Evolutionary conservation across 1,139 yeast genomes (phyloP).

Genomic region (Geotrichum citri-aurantii): DNA sequence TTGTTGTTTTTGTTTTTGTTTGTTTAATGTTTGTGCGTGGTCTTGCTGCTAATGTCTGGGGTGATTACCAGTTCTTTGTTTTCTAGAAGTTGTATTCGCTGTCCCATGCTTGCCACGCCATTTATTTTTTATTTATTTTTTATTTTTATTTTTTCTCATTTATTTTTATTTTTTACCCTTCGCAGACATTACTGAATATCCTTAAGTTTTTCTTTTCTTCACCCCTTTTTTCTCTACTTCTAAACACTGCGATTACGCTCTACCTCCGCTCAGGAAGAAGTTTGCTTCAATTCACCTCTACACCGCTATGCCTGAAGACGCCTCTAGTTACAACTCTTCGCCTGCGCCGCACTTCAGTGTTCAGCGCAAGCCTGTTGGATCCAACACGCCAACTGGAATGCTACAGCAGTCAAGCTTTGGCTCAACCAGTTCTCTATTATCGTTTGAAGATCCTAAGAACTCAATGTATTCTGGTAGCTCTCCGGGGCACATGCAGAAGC

Average conservation of each 20-base stretch:
- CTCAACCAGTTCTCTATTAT: slow-evolving; percentile 18
- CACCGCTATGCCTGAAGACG: background rate
- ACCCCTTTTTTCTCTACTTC: background rate
- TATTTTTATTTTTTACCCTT: background rate
- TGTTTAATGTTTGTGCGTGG: no score
- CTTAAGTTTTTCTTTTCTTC: background rate
- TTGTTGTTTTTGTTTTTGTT: background rate
- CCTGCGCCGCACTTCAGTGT: background rate
- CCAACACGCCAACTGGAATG: slow-evolving; percentile 4
- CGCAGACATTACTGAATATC: background rate
- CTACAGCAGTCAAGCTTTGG: slow-evolving; percentile 17
- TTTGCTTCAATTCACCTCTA: background rate
- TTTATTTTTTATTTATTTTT: background rate
- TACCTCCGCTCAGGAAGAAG: background rate
- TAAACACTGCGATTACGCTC: background rate
- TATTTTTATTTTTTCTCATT: background rate
- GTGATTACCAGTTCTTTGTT: background rate
- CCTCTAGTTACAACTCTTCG: background rate
- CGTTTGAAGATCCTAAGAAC: slow-evolving; percentile 15
- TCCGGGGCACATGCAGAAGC: slow-evolving; percentile 12
- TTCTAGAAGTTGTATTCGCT: background rate
- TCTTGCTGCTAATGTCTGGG: no score
- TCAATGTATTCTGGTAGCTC: slow-evolving; percentile 6
- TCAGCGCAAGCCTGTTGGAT: slow-evolving; percentile 2
- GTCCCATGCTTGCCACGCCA: background rate